Percentiles rank a stretch among this genome's conserved stretches.
Conservation (phyloP, 225 moss, liverwort and hornwort species). For the Ulota crispa region DNA sequence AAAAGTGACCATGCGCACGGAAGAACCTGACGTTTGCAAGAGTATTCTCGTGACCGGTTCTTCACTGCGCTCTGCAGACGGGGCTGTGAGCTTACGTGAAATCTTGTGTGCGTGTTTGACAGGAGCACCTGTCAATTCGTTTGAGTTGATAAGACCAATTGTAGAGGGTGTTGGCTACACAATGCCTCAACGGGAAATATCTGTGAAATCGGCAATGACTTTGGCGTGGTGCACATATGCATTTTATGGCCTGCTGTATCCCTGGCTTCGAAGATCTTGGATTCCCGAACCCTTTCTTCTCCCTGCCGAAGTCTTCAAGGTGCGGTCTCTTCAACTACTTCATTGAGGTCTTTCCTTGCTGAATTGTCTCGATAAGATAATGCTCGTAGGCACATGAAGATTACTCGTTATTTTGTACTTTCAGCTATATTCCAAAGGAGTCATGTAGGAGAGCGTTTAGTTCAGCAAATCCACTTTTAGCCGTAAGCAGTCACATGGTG, state of each 20-base stretch:
- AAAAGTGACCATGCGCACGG: not conserved
- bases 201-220: slow-evolving; percentile 53
- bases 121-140: slow-evolving; percentile 81
- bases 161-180: slow-evolving; percentile 73
- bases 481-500: not conserved
- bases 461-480: not conserved
- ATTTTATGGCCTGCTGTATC: slow-evolving; percentile 66
- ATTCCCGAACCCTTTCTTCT: slow-evolving; percentile 77
- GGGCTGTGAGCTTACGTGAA: slow-evolving; percentile 10
- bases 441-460: not conserved
- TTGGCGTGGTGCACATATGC: slow-evolving; percentile 59
- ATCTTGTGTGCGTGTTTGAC: slow-evolving; percentile 14
- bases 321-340: slow-evolving; percentile 15
- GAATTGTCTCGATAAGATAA: not conserved
- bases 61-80: slow-evolving; percentile 3
- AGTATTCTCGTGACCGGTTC: not conserved
- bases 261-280: slow-evolving; percentile 64
- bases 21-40: slow-evolving; percentile 2
- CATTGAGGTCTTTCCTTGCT: not conserved
- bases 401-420: not conserved
- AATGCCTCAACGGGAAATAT: slow-evolving; percentile 54
- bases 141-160: slow-evolving; percentile 63
- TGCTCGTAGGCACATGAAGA: not conserved
- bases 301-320: slow-evolving; percentile 84
- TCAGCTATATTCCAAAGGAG: not conserved